These are phyloP conservation scores for Biscogniauxia mediterranea DNA, from an alignment of 2,329 filamentous ascomycete genomes.

Conservation along the genomic window DNA sequence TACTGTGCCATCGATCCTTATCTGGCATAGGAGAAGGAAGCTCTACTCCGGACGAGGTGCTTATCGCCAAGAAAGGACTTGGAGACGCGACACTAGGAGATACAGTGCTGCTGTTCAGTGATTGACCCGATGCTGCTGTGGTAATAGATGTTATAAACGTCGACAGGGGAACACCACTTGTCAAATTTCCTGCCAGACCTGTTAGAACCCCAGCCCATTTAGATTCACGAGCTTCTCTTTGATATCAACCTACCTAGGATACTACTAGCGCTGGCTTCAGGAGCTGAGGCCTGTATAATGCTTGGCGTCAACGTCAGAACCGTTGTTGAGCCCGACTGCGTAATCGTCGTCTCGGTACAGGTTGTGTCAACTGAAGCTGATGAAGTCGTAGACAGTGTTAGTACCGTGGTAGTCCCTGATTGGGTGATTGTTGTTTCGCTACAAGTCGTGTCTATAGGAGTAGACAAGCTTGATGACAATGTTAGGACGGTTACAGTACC, in stretches of 20 bases:
- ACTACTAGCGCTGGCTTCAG: constrained; percentile 6
- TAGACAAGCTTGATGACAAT: neutral
- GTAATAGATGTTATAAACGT: constrained; percentile 29
- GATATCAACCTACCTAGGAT: constrained; percentile 17
- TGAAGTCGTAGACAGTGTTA: constrained; percentile 5
- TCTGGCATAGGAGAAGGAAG: constrained; percentile 11
- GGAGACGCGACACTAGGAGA: constrained; percentile 3
- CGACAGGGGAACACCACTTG: constrained; percentile 14
- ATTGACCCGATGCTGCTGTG: constrained; percentile 11
- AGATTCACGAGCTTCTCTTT: neutral
- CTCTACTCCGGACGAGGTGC: constrained; percentile 3
- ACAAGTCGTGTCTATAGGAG: constrained; percentile 14
- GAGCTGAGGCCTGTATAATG: constrained; percentile 6
- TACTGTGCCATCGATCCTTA: constrained; percentile 17
- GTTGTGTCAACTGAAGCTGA: constrained; percentile 11
- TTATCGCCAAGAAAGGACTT: neutral
- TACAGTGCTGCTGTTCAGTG: constrained; percentile 9
- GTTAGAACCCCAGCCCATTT: constrained; percentile 7
- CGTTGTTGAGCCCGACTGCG: constrained; percentile 8
- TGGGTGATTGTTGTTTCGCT: constrained; percentile 19
- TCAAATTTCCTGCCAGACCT: constrained; percentile 15
- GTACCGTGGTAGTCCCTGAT: constrained; percentile 10
- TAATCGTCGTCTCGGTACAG: constrained; percentile 18
- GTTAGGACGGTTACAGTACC: constrained; percentile 11
- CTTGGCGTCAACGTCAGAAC: constrained; percentile 10